Evolutionary conservation across 805 yeast genomes (phyloP).

Genomic region (Candida boleticola): DNA sequence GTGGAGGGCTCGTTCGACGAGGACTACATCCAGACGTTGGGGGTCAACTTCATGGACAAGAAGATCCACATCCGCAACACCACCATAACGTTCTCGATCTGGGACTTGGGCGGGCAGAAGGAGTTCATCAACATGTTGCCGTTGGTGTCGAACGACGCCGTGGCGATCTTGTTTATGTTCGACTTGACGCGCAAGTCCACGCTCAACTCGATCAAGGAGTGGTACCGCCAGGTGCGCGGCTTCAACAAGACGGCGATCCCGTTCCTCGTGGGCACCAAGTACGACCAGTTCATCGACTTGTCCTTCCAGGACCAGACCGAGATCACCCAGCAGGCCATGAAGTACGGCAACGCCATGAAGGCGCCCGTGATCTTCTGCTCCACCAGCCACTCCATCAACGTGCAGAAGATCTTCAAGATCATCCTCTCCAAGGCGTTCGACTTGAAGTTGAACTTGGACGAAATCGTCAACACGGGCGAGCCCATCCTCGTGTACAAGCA

Average conservation of each 20-base stretch:
- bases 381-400: slow-evolving; percentile 86
- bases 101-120: slow-evolving; percentile 96
- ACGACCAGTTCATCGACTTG: slow-evolving; percentile 79
- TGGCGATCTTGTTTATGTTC: slow-evolving; percentile 83
- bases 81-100: slow-evolving; percentile 83
- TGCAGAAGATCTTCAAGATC: slow-evolving; percentile 90
- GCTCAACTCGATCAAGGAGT: slow-evolving; percentile 82
- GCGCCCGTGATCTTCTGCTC: slow-evolving; percentile 85
- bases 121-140: slow-evolving; percentile 96
- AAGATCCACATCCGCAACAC: slow-evolving; percentile 81
- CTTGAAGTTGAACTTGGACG: slow-evolving; percentile 76
- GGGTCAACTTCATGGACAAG: slow-evolving; percentile 93
- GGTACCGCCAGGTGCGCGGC: slow-evolving; percentile 92
- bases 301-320: slow-evolving; percentile 80
- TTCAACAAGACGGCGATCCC: slow-evolving; percentile 90
- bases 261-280: slow-evolving; percentile 88
- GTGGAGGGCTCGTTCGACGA: slow-evolving; percentile 94
- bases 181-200: slow-evolving; percentile 87
- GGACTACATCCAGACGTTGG: slow-evolving; percentile 88
- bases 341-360: slow-evolving; percentile 86
- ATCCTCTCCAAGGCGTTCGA: slow-evolving; percentile 90
- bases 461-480: slow-evolving; percentile 83
- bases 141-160: slow-evolving; percentile 86
- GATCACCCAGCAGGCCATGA: slow-evolving; percentile 76
- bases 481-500: slow-evolving; percentile 73